Base-by-base conservation (phyloP, 2,329 filamentous ascomycete species). In the Scedosporium dehoogii region DNA sequence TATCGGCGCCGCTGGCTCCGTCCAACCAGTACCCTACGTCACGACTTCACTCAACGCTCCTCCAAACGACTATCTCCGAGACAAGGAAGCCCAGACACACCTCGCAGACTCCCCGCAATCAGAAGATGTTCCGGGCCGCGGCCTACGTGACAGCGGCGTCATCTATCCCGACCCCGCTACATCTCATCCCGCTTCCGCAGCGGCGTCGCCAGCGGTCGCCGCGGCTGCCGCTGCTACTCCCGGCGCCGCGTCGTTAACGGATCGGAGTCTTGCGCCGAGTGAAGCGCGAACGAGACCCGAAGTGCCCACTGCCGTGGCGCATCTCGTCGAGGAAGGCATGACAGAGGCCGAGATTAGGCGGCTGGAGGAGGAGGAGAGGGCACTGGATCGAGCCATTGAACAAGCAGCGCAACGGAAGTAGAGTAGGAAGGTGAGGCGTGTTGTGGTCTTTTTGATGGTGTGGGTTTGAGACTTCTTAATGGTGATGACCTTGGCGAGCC, bases 311-410 rank as follows among this genome's bases (percentile, higher is more conserved):
- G 66, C 57, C 29, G 79, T 82, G 56, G 77, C 78, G 18, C 81
- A 83, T 64, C 70, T 85, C 41, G 79, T 84, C 4, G 82, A 85
- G 67, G 82, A 84, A n/a, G 80, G 81, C 59, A 85, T 85, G 82
- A 84, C 82, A 58, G 73, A 75, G 7, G 82, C 80, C 0, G 81
- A 85, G 68, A 81, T 85, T 58, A 73, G 77, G 60, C 70, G 79
- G 65, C 66, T 85, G 51, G 82, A 84, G 67, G 82, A 84, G 65
- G 83, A 85, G 68, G 83, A 86, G 71, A 70, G 79, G 64, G 77
- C 81, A 64, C 73, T 86, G 42, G 83, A 85, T 62, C 79, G 75
- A 14, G 83, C 80, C 33, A 85, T 85, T 67, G 79, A 81, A 70
- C 75, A 76, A 61, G 76, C 75, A 3, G 75, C 67, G 48, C 69